Base-by-base conservation (phyloP, 2,329 filamentous ascomycete species). In the Neofusicoccum sp. region DNA sequence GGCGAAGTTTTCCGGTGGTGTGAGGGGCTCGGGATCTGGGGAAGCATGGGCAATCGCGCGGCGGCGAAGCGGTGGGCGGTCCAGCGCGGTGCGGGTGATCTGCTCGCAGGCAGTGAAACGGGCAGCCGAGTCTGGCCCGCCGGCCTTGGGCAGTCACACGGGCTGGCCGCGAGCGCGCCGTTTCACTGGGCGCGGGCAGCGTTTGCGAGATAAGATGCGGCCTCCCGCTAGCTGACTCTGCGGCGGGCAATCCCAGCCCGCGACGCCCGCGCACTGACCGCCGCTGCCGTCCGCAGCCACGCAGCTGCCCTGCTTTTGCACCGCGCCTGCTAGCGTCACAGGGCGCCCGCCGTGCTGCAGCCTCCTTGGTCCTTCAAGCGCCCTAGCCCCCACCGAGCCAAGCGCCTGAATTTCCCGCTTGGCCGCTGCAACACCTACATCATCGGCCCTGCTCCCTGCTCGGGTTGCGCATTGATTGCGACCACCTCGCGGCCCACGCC, bases 341-440 rank as follows among this genome's bases (percentile, higher is more conserved):
- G 33, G 50, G 50, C 16, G 37, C 50, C 50, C 12, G 50, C 54
- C 41, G 44, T 36, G 9, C 29, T 45, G 54, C 41, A 44, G 54
- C 31, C 39, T 56, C 54, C 49, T 54, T 54, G 49, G 39, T 34
- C 39, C 12, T 16, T 44, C 54, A 44, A 58, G 54, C 41, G 54
- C 54, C 54, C 54, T 58, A 58, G 54, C 31, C 54, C 54, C 54
- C 54, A 39, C 44, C 54, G 29, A 41, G 54, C 54, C 54, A 58
- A 58, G 54, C 54, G 54, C 54, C 54, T 45, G 54, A 58, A 58
- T 58, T 58, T 58, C 54, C 54, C 41, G 45, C 54, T 14, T 56
- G 54, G 54, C 54, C 54, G 16, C 39, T 45, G 54, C 54, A 58
- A 45, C 54, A 58, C 29, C 54, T 43, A 58, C 54, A 58, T 58